Conservation (phyloP, 768 basidiomycete genomes). For the Cystofilobasidium bisporidii region DNA sequence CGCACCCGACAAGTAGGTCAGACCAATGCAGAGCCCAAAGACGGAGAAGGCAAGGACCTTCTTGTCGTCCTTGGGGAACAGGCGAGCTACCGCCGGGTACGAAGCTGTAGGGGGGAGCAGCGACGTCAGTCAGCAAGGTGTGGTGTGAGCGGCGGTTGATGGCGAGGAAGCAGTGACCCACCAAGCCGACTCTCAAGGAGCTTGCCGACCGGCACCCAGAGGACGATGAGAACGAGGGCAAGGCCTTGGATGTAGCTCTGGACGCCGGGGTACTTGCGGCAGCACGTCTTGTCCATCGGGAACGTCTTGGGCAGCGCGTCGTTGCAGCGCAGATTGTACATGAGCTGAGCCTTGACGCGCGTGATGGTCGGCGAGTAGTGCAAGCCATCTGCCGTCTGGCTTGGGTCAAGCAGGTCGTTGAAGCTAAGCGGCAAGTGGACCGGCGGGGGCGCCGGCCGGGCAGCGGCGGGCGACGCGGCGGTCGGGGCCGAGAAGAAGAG, state of each 20-base stretch:
- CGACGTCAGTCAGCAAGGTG: not conserved
- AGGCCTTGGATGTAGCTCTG: slow-evolving; percentile 40
- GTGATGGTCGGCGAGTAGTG: slow-evolving; percentile 62
- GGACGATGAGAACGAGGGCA: slow-evolving; percentile 34
- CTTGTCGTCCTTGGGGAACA: slow-evolving; percentile 31
- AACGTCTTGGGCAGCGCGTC: slow-evolving; percentile 53
- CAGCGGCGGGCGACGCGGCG: slow-evolving; percentile 34
- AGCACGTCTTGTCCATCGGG: slow-evolving; percentile 69
- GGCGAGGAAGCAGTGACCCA: not conserved
- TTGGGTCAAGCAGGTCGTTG: slow-evolving; percentile 64
- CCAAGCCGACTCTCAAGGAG: slow-evolving; percentile 12
- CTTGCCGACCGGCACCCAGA: slow-evolving; percentile 29
- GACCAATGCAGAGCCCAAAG: slow-evolving; percentile 56
- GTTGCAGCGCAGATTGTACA: slow-evolving; percentile 76
- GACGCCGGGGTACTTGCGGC: slow-evolving; percentile 58
- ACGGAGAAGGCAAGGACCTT: slow-evolving; percentile 47
- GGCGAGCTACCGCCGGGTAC: slow-evolving; percentile 6
- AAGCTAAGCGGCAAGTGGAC: slow-evolving; percentile 66
- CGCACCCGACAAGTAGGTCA: slow-evolving; percentile 55
- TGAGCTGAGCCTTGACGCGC: slow-evolving; percentile 60
- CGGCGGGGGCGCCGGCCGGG: slow-evolving; percentile 33
- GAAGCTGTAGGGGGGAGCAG: not conserved
- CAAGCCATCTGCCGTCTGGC: slow-evolving; percentile 71
- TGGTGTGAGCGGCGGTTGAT: not conserved
- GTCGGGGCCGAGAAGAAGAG: slow-evolving; percentile 32